These are phyloP conservation scores for Trichoderma sp. DNA, from an alignment of 2,329 filamentous ascomycete species.

Conservation along the genomic window DNA sequence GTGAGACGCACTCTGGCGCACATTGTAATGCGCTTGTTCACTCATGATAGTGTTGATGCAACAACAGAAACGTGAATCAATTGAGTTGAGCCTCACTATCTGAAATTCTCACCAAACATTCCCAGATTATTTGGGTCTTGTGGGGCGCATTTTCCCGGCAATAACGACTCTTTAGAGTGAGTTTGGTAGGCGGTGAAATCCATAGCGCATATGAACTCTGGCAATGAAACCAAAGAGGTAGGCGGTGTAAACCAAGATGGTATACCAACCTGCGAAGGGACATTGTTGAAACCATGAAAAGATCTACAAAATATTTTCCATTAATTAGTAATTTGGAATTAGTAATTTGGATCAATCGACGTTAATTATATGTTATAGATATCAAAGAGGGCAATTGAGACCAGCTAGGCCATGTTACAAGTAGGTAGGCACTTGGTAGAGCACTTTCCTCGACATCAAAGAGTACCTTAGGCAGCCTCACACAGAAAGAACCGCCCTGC, in stretches of 20 bases:
- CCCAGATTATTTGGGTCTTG: background rate
- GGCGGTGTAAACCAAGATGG: background rate
- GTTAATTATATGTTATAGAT: background rate
- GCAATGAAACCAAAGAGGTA: background rate
- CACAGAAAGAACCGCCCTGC: background rate
- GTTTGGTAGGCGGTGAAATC: background rate
- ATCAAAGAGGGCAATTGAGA: background rate
- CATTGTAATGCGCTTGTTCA: constrained; percentile 31
- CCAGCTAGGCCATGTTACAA: background rate
- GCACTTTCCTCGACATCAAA: background rate
- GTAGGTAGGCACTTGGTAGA: background rate
- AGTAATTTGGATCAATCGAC: background rate
- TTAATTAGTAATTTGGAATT: too few species aligned
- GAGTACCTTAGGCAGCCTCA: background rate
- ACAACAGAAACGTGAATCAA: background rate
- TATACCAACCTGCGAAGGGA: background rate
- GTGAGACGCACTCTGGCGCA: constrained; percentile 34
- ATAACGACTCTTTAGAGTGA: background rate
- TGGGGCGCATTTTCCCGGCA: constrained; percentile 18
- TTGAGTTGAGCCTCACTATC: background rate
- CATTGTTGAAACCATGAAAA: background rate
- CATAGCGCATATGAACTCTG: background rate
- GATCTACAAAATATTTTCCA: background rate
- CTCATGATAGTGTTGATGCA: constrained; percentile 28
- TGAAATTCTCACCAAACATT: constrained; percentile 13